Percentiles rank a stretch among this genome's conserved stretches.
Evolutionary conservation across 352 stramenopile species (phyloP).

Genomic region (Pythium utonaiense): DNA sequence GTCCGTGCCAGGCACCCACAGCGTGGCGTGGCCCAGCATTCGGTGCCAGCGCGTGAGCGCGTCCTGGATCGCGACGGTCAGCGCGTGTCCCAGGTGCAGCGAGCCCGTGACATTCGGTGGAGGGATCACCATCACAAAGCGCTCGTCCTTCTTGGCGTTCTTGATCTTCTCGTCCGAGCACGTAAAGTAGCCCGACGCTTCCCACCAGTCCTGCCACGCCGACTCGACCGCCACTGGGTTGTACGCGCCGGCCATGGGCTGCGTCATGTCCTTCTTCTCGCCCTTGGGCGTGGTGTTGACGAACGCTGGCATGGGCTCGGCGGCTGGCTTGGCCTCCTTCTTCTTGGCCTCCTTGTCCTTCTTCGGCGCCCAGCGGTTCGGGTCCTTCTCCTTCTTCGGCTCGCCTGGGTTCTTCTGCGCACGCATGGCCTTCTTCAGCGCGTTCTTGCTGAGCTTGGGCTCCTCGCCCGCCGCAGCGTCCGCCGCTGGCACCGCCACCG

Average conservation of each 20-base stretch:
- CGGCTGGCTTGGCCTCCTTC: slow-evolving; percentile 51
- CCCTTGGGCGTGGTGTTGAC: slow-evolving; percentile 94
- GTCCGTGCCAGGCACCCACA: slow-evolving; percentile 97
- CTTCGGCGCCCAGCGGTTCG: slow-evolving; percentile 87
- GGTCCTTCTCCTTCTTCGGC: slow-evolving; percentile 95
- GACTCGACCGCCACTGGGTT: slow-evolving; percentile 96
- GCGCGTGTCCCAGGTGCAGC: slow-evolving; percentile 98
- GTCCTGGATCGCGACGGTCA: slow-evolving; percentile 98
- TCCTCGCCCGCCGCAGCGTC: slow-evolving; percentile 23
- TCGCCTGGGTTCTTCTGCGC: slow-evolving; percentile 82
- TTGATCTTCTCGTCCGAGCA: slow-evolving; percentile 87
- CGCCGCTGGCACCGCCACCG: slow-evolving; percentile 15
- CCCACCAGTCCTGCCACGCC: slow-evolving; percentile 99
- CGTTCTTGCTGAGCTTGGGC: slow-evolving; percentile 93
- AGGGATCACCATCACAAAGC: slow-evolving; percentile 97
- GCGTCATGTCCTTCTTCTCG: slow-evolving; percentile 92
- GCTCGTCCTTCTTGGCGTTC: slow-evolving; percentile 72
- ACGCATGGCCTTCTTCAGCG: slow-evolving; percentile 92
- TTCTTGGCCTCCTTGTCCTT: slow-evolving; percentile 85
- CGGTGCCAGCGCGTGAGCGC: slow-evolving; percentile 96
- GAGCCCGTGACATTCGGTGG: slow-evolving; percentile 84
- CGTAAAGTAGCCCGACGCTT: slow-evolving; percentile 94
- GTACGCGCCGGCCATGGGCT: slow-evolving; percentile 91
- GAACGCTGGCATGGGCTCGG: slow-evolving; percentile 47
- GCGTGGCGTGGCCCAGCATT: slow-evolving; percentile 96